Base-by-base conservation (phyloP, 2,329 filamentous ascomycete species). In the Aspergillus sp. region DNA sequence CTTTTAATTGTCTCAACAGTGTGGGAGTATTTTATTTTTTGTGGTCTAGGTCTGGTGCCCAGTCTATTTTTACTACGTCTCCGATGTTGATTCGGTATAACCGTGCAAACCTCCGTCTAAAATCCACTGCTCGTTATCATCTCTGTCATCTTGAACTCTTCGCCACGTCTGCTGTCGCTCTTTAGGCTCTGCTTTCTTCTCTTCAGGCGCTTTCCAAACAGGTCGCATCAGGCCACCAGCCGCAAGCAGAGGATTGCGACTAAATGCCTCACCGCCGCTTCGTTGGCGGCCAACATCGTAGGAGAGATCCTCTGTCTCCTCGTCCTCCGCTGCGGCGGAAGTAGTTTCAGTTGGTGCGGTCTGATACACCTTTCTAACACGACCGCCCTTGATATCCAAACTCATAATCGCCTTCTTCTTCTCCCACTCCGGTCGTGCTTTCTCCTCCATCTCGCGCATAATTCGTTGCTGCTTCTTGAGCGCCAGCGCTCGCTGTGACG, bases 401-500 rank as follows among this genome's bases (percentile, higher is more conserved):
- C 90, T 93, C 64, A 96, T 84, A 1, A 97, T 89, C 59, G 95
- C 88, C 66, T 84, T 86, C 58, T 90, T 84, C 82, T 93, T 96
- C 78, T 97, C 93, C 74, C 92, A 96, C 61, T 96, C 93, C 0
- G 92, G 91, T 52, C 84, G 80, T 4, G 89, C 87, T 64, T 89
- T 90, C 87, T 92, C 96, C 68, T 96, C 90, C 81, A 95, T 87
- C 74, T 96, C 91, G 5, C 91, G 80, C 64, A 96, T 75, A 3
- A 93, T 79, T 71, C 90, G 90, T 75, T 96, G 92, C 75, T 96
- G 93, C 57, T 87, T 84, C 75, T 93, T 96, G 57, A 96, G 77
- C 71, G 95, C 91, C 63, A 87, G 80, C 1, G 92, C 93, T 43
- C 92, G 83, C 73, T 96, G 91, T 62, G 90, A 87, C 0, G 92